These are phyloP conservation scores for Epichloe gansuensis DNA, from an alignment of 2,329 filamentous ascomycete species.

Conservation along the genomic window DNA sequence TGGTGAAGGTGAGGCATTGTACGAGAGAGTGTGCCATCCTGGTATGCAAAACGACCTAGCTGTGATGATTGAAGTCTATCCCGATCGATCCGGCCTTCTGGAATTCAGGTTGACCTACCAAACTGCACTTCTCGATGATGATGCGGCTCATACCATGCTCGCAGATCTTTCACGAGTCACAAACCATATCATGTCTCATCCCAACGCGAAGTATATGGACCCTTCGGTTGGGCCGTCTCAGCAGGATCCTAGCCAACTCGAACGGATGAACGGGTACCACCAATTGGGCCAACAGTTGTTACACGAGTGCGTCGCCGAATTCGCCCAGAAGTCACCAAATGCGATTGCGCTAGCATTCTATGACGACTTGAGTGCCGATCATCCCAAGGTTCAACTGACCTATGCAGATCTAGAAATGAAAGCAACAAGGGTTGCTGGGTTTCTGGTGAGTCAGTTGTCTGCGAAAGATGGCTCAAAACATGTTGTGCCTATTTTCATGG, in stretches of 20 bases:
- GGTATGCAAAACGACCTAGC: neutral
- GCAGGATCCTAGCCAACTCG: neutral
- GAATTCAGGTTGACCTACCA: neutral
- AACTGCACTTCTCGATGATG: neutral
- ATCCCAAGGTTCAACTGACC: constrained; percentile 13
- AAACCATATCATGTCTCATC: neutral
- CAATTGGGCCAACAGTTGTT: neutral
- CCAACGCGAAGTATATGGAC: neutral
- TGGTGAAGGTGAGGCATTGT: neutral
- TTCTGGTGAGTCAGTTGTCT: constrained; percentile 8
- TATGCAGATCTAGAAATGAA: constrained; percentile 23
- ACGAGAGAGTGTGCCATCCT: neutral
- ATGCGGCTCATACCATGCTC: neutral
- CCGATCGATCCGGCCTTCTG: neutral
- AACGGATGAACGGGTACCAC: neutral
- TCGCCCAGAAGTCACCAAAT: neutral
- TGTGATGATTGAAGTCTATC: neutral
- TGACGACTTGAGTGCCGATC: constrained; percentile 4
- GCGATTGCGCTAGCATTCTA: neutral
- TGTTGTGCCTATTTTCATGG: constrained; percentile 26
- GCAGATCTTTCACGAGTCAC: neutral
- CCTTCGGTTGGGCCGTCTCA: neutral
- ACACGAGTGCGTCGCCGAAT: neutral
- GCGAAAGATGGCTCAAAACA: constrained; percentile 9
- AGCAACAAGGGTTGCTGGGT: constrained; percentile 19